These are phyloP conservation scores for Lonicera japonica DNA, from an alignment of 129 eudicot genomes.

Conservation along the genomic window DNA sequence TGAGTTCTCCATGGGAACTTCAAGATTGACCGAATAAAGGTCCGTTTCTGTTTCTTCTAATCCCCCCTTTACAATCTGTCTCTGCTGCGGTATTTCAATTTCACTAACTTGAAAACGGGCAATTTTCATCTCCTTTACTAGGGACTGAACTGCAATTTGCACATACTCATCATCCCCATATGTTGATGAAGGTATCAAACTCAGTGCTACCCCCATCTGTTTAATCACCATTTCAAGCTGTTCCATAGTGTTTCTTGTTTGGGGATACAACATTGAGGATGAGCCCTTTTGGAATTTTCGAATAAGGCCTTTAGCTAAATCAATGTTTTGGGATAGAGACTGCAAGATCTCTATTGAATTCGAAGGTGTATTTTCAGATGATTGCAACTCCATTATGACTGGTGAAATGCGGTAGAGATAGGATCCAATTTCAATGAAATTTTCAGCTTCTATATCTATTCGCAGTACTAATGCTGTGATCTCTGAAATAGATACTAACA, in stretches of 20 bases:
- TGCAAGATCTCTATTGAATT: slow-evolving; percentile 22
- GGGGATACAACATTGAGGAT: slow-evolving; percentile 6
- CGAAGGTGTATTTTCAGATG: slow-evolving; percentile 17
- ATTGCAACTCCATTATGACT: slow-evolving; percentile 37
- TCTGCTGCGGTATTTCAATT: not conserved
- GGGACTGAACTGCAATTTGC: slow-evolving; percentile 31
- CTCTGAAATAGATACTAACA: slow-evolving; percentile 46
- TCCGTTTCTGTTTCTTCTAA: slow-evolving; percentile 28
- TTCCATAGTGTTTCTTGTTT: slow-evolving; percentile 21
- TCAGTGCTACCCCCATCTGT: slow-evolving; percentile 41
- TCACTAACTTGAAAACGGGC: slow-evolving; percentile 19
- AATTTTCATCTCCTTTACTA: slow-evolving; percentile 39
- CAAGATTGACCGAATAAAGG: slow-evolving; percentile 42
- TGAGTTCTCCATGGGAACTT: slow-evolving; percentile 27
- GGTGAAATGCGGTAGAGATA: slow-evolving; percentile 48
- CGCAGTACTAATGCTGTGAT: slow-evolving; percentile 23
- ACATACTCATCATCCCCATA: slow-evolving; percentile 23
- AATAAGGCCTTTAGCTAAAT: slow-evolving; percentile 29
- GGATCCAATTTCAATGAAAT: slow-evolving; percentile 42
- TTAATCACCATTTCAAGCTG: slow-evolving; percentile 41
- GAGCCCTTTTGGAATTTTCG: slow-evolving; percentile 15
- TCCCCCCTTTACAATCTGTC: too few relatives aligned
- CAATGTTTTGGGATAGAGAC: slow-evolving; percentile 25
- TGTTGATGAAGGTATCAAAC: slow-evolving; percentile 26
- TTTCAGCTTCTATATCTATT: slow-evolving; percentile 23